phyloP scores from a whole-genome alignment of 176 grass and related monocot genomes.

The Microstegium vimineum region DNA sequence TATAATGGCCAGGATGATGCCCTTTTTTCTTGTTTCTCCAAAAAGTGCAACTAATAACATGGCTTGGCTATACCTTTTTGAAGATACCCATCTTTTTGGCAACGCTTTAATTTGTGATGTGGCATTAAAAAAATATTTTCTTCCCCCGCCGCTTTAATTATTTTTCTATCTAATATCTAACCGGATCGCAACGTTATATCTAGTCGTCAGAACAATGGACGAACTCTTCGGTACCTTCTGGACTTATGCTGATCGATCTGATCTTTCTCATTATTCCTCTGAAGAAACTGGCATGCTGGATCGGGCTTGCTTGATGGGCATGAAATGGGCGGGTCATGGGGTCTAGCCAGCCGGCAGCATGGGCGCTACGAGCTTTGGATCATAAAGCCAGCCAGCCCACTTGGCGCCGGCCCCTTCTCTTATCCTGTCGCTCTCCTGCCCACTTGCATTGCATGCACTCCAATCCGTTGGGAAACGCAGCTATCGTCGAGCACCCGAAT shows the following conservation, averaged over 20 bases:
- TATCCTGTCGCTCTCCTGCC: not conserved
- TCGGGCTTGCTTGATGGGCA: conserved; percentile 35
- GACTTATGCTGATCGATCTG: not conserved
- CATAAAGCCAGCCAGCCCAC: not conserved
- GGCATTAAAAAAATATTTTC: not conserved
- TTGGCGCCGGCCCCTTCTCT: not conserved
- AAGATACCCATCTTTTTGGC: not conserved
- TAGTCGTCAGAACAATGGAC: not conserved
- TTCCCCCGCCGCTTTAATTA: not conserved
- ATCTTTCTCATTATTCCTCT: not conserved
- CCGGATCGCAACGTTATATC: not conserved
- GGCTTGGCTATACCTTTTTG: not conserved
- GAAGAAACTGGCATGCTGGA: conserved; percentile 20
- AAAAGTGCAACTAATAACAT: not conserved
- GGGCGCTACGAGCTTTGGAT: conserved; percentile 19
- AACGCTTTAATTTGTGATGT: not conserved
- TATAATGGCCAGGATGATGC: not conserved
- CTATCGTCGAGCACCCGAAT: not conserved
- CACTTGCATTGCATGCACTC: not conserved
- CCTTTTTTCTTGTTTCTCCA: not conserved
- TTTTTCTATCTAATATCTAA: not conserved
- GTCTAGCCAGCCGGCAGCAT: conserved; percentile 12
- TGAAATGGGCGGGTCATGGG: conserved; percentile 35
- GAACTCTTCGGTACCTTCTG: not conserved
- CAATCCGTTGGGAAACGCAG: no score